phyloP scores from a whole-genome alignment of 108 stramenopile species.

The Discostella pseudostelligera region DNA sequence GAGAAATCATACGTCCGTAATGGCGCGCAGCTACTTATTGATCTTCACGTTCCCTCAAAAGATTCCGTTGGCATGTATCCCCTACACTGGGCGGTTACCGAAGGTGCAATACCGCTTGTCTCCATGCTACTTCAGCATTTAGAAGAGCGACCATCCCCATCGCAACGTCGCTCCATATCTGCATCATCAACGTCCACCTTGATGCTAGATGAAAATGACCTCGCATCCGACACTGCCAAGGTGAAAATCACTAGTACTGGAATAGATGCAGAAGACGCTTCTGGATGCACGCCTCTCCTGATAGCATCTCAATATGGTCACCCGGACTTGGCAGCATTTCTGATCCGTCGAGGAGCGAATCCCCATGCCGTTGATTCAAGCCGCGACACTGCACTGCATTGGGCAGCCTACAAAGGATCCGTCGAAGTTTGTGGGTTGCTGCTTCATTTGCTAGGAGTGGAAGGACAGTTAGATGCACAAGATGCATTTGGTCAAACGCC shows the following conservation, averaged over 20 bases:
- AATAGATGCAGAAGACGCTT: constrained; percentile 63
- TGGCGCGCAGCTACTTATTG: constrained; percentile 39
- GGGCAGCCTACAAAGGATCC: constrained; percentile 96
- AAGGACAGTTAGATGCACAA: constrained; percentile 50
- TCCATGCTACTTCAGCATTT: constrained; percentile 64
- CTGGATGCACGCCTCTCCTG: constrained; percentile 89
- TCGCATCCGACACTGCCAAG: constrained; percentile 4
- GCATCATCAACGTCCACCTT: constrained; percentile 28
- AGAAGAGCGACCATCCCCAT: constrained; percentile 48
- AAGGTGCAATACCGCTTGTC: constrained; percentile 78
- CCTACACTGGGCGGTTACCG: constrained; percentile 95
- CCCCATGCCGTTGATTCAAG: constrained; percentile 72
- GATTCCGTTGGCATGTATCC: constrained; percentile 92
- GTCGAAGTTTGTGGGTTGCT: constrained; percentile 86
- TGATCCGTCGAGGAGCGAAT: constrained; percentile 82
- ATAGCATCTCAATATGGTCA: constrained; percentile 95
- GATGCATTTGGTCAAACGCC: constrained; percentile 95
- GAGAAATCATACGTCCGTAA: constrained; percentile 41
- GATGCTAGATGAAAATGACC: constrained; percentile 21
- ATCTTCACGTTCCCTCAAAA: constrained; percentile 46
- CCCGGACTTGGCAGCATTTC: constrained; percentile 85
- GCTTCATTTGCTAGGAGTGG: constrained; percentile 62
- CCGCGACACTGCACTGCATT: constrained; percentile 91
- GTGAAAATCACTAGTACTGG: constrained; percentile 7
- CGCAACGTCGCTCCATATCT: constrained; percentile 20